Conservation (phyloP, 805 yeast genomes). For the Candida chilensis region DNA sequence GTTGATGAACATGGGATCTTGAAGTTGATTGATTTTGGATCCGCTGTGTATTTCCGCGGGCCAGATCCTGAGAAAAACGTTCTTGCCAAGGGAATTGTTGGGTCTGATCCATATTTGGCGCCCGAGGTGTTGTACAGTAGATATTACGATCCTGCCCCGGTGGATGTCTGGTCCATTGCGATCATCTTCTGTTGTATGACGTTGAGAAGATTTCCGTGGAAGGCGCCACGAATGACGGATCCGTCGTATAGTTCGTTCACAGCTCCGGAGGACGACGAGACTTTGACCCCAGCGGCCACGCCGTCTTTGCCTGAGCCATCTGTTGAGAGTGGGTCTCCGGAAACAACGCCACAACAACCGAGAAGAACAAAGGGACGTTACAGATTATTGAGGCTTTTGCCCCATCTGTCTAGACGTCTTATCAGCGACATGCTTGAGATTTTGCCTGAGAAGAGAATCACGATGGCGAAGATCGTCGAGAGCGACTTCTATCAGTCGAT, state of each 20-base stretch:
- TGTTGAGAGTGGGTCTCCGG: conserved; percentile 2
- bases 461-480: conserved; percentile 43
- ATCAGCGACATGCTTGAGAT: conserved; percentile 59
- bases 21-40: conserved; percentile 89
- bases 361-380: conserved; percentile 51
- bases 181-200: conserved; percentile 89
- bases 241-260: conserved; percentile 64
- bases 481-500: conserved; percentile 55
- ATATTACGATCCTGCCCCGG: conserved; percentile 76
- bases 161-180: conserved; percentile 91
- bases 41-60: conserved; percentile 75
- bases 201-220: conserved; percentile 89
- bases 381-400: conserved; percentile 62
- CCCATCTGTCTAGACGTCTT: conserved; percentile 52
- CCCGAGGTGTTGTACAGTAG: conserved; percentile 67
- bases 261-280: conserved; percentile 18
- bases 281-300: conserved; percentile 1
- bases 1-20: conserved; percentile 66
- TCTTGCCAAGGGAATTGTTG: conserved; percentile 76
- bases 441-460: conserved; percentile 47
- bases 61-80: conserved; percentile 50
- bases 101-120: conserved; percentile 92
- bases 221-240: conserved; percentile 73
- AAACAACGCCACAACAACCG: not conserved
- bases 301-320: conserved; percentile 1